These are phyloP conservation scores for Terana coerulea DNA, from an alignment of 768 basidiomycete genomes.

Conservation along the genomic window DNA sequence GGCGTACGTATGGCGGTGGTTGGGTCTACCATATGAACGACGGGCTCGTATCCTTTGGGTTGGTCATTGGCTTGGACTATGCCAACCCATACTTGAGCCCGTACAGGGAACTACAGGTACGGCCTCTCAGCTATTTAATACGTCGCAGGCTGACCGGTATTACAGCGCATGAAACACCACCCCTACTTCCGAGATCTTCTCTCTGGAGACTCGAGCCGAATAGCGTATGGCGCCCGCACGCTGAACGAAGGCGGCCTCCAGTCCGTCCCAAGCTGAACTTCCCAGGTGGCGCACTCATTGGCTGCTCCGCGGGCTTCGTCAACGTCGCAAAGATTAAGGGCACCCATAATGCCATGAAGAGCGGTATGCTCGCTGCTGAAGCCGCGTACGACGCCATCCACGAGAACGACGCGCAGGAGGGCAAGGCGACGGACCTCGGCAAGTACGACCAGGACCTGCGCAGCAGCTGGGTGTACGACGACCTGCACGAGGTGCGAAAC, in stretches of 20 bases:
- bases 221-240: conserved; percentile 88
- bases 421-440: conserved; percentile 55
- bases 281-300: conserved; percentile 92
- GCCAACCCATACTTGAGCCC: conserved; percentile 90
- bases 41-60: conserved; percentile 82
- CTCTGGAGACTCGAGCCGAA: conserved; percentile 62
- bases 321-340: conserved; percentile 99
- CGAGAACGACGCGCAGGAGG: conserved; percentile 18
- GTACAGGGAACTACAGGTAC: conserved; percentile 88
- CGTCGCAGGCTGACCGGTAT: not conserved
- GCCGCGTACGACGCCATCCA: conserved; percentile 67
- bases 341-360: conserved; percentile 99
- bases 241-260: conserved; percentile 95
- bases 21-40: conserved; percentile 97
- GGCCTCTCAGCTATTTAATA: conserved; percentile 14
- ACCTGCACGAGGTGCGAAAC: conserved; percentile 89
- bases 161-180: conserved; percentile 91
- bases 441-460: conserved; percentile 67
- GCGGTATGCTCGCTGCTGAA: conserved; percentile 95
- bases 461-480: conserved; percentile 79
- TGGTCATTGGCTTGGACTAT: conserved; percentile 94
- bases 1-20: conserved; percentile 82
- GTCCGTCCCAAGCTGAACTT: conserved; percentile 86
- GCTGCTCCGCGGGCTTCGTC: conserved; percentile 93
- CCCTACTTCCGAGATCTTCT: conserved; percentile 83